Evolutionary conservation across 2,329 filamentous ascomycete species (phyloP), one percentile per base, ranked within the genome.

Genomic region (Aspergillus arachidicola): DNA sequence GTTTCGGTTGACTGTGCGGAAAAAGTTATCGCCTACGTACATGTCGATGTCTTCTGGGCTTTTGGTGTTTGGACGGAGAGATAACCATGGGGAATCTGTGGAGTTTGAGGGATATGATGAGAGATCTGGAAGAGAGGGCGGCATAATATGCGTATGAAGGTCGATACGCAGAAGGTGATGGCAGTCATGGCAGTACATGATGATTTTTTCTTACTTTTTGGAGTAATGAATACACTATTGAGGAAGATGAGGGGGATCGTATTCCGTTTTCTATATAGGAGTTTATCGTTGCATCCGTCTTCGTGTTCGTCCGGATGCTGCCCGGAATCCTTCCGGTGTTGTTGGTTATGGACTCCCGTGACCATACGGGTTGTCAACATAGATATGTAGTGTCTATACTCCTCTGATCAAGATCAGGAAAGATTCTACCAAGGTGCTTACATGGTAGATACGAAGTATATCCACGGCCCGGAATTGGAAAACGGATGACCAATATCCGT

Each of bases 71-170:
- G 60, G 58, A 6, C 58, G 57, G 3, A 68, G 65, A n/a, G 60
- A 64, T 3, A 68, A 55, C 65, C 67, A 68, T 19, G 58, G 63
- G 34, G 50, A 30, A 34, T 56, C n/a, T 26, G 32, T n/a, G 32
- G 62, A 32, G 28, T 46, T 62, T 28, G 43, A 57, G 19, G 51
- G 26, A 21, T 65, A 63, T 6, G 56, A 56, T 0, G 67, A 66
- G 45, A 68, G 64, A 48, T 68, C 65, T 0, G 67, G 67, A 1
- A 68, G 50, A 12, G 61, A 58, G 7, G 67, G 60, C 5, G 67
- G 67, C 67, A 68, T 68, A 28, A 68, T 68, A 46, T 68, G 67
- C 9, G 67, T 68, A 57, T 68, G 67, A 60, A 68, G 59, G 53
- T 68, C 67, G 38, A 68, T 68, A 41, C 64, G 61, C 16, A 68